Evolutionary conservation across 176 grass and related monocot species (phyloP), one percentile per base, ranked within the genome.

Genomic region (Pharus latifolius): DNA sequence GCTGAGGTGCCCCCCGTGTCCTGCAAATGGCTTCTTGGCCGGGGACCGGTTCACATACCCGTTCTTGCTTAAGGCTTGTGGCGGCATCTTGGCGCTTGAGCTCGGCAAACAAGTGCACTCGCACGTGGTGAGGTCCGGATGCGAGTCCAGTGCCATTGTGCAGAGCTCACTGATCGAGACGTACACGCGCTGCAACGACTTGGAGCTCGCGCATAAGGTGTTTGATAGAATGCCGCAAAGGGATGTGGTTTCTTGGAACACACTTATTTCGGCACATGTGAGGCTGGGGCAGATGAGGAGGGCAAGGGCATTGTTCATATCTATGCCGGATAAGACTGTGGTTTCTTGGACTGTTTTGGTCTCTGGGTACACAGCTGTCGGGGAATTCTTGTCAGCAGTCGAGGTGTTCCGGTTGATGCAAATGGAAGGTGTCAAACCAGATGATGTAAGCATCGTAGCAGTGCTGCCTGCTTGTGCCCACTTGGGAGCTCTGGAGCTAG

Each of bases 31-130:
- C 4, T 46, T 14, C 61, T 10, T 75, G 38, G 64, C 23, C 52
- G 84, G 77, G 16, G 89, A 92, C 61, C 51, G 84, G 60, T 92
- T 92, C 77, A 92, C 89, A 24, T 92, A 62, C 75, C 89, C 89
- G n/a, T 92, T 92, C 45, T 76, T 92, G 2, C 63, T 92, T 17
- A 88, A 92, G 65, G 72, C 89, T 12, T 82, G 81, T 32, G 81
- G 61, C 5, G 73, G 84, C 0, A 23, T 88, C 5, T 24, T 13
- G 27, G 51, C 30, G 30, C 40, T 78, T 29, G 57, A 22, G 5
- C 73, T 92, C 14, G 81, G 80, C 0, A 70, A n/a, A n/a, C 88
- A 78, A 70, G 43, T 70, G 32, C 88, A 91, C 69, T 42, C 72
- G 15, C 77, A 81, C 53, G 77, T 84, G 65, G 51, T 52, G 13